Base-by-base conservation (phyloP, 164 flowering plant genomes). In the Echeveria elegans region DNA sequence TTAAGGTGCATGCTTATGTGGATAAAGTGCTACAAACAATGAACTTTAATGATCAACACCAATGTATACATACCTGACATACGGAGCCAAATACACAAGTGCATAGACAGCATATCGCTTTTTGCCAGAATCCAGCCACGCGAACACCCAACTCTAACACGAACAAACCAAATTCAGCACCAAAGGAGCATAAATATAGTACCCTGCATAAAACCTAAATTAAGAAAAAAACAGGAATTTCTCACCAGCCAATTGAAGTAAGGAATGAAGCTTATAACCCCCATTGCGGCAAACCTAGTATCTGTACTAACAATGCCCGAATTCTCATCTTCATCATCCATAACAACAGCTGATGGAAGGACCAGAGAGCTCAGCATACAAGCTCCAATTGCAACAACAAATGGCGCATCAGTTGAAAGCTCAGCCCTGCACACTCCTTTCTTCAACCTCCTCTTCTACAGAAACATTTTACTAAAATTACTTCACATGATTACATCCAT, bases 211-310 rank as follows among this genome's bases (percentile, higher is more conserved):
- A 24, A 10, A 38, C 8, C 41, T 8, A 43, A 43, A 16, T 43
- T 19, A 14, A 59, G 30, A 30, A 6, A 58, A 36, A 21, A 24
- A 28, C 5, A n/a, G n/a, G n/a, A n/a, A n/a, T n/a, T n/a, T n/a
- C 73, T 75, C 66, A 92, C 97, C 94, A 93, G 83, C 94, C 97
- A 93, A 82, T 90, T 93, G 75, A 93, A 93, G 80, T 82, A 90
- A 64, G 98, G 97, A 56, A 93, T 81, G 78, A 89, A 86, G 74
- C 92, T 84, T 18, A 93, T 82, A 82, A 93, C 81, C 40, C 88
- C 88, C 98, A 93, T 93, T 1, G 78, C 90, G 0, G 91, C 89
- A 52, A 88, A 80, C 79, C 94, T 81, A 23, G 84, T 68, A 72
- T 88, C 92, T 12, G 79, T 78, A 0, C 84, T 63, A 64, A 73